These are phyloP conservation scores for Escallonia herrerae DNA, from an alignment of 129 eudicot genomes.

Conservation along the genomic window DNA sequence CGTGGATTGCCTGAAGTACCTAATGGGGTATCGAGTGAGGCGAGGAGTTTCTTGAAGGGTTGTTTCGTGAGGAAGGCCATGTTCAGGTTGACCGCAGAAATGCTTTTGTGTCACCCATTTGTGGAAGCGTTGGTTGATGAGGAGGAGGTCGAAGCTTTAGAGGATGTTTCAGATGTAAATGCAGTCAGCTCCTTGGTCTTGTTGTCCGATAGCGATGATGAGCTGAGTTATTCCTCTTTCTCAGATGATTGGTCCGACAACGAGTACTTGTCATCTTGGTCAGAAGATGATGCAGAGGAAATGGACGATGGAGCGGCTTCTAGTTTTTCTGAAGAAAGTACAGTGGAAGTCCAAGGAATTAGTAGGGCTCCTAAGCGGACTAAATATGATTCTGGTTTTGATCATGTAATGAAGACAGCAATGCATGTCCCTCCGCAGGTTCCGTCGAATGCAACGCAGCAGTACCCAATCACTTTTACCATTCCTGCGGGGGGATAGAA, in stretches of 20 bases:
- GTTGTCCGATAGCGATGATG: conserved; percentile 34
- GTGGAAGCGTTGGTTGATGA: conserved; percentile 31
- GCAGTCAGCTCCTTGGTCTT: conserved; percentile 21
- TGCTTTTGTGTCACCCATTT: conserved; percentile 53
- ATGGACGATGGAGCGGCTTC: background rate
- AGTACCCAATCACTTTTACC: conserved; percentile 19
- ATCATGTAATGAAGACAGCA: conserved; percentile 7
- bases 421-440: conserved; percentile 13
- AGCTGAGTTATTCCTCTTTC: conserved; percentile 16
- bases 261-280: conserved; percentile 23
- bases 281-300: conserved; percentile 22
- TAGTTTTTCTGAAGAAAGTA: conserved; percentile 2
- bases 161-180: conserved; percentile 31
- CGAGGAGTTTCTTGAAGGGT: conserved; percentile 54
- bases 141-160: conserved; percentile 20
- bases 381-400: conserved; percentile 3
- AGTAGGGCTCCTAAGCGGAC: conserved; percentile 5
- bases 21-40: conserved; percentile 38
- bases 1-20: conserved; percentile 30
- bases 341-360: conserved; percentile 6
- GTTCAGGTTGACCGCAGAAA: conserved; percentile 57
- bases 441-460: conserved; percentile 21
- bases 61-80: conserved; percentile 57
- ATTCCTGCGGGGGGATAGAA: conserved; percentile 34
- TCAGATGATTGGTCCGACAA: conserved; percentile 23